These are phyloP conservation scores for Entomophthora muscae DNA, from an alignment of 371 early-diverging fungal genomes.

Conservation along the genomic window DNA sequence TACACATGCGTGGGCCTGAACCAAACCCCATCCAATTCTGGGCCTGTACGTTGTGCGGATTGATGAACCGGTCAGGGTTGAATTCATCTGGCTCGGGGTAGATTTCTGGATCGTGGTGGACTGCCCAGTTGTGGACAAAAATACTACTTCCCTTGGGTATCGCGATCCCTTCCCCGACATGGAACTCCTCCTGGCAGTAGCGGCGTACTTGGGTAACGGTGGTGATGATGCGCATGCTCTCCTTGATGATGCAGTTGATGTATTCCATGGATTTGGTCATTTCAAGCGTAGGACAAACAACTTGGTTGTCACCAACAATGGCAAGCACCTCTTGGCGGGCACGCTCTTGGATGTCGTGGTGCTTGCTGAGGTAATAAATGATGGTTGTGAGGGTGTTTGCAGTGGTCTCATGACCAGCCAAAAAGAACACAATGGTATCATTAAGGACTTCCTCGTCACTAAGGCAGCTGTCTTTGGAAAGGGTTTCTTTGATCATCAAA, in stretches of 20 bases:
- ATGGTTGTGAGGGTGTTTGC: neutral
- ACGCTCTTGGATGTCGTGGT: no score
- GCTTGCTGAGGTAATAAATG: neutral
- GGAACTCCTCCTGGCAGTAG: neutral
- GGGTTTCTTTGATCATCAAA: neutral
- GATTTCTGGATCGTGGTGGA: neutral
- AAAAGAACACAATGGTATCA: constrained; percentile 17
- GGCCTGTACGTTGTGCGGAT: neutral
- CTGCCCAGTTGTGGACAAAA: neutral
- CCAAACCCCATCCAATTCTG: no score
- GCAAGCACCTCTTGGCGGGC: neutral
- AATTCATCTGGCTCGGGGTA: constrained; percentile 13
- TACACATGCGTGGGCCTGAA: no score
- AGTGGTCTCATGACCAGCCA: constrained; percentile 21
- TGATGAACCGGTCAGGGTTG: constrained; percentile 13
- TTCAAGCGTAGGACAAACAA: neutral
- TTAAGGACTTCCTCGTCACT: constrained; percentile 12
- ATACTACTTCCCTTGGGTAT: neutral
- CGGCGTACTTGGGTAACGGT: neutral
- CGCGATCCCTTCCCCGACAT: neutral
- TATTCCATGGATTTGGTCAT: neutral
- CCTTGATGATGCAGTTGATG: no score
- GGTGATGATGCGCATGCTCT: no score
- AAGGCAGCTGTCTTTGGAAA: neutral
- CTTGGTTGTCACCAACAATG: neutral